Evolutionary conservation across 257 asterid genomes (phyloP), one percentile per base, ranked within the genome.

Genomic region (Linderniella brevidens): DNA sequence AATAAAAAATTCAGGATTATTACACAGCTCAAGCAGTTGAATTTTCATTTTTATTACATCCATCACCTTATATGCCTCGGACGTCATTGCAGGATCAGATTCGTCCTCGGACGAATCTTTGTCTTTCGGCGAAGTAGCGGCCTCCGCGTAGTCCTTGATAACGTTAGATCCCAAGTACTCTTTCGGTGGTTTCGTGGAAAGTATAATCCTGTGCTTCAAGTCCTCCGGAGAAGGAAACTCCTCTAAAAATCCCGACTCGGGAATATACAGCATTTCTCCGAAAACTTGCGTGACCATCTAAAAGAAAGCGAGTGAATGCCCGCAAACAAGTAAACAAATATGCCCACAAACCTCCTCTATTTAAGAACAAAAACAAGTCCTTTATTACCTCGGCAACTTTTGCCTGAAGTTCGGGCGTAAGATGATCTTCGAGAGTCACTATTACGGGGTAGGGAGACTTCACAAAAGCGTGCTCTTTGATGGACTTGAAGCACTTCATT

Each of bases 101-200:
- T 46, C 50, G 1, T 48, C 53, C 4, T 11, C 38, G 16, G 53
- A 48, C 16, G 38, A 48, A 14, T 48, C 53, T 13, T 48, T 48
- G 13, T 48, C 56, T 3, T 13, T 17, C 1, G 61, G 64, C 12
- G 73, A 37, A 11, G 61, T 46, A 25, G 46, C 46, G 38, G 69
- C 77, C 35, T 39, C 60, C 29, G 55, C 68, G 48, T 67, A 63
- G 42, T 17, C 53, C 11, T 10, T 19, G 35, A 17, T 17, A 19
- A 17, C 61, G 57, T 52, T 68, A 19, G 63, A 37, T 32, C 55
- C 68, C 13, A 77, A 75, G 66, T 87, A 83, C 57, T 84, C 95
- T 66, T 78, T 88, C 1, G 95, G 98, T 11, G 95, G 93, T 58
- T 88, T 84, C 0, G 98, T 88, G 1, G 95, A 88, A n/a, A 88